Base-by-base conservation (phyloP, 2,329 filamentous ascomycete genomes). In the Ceratocystis ficicola region DNA sequence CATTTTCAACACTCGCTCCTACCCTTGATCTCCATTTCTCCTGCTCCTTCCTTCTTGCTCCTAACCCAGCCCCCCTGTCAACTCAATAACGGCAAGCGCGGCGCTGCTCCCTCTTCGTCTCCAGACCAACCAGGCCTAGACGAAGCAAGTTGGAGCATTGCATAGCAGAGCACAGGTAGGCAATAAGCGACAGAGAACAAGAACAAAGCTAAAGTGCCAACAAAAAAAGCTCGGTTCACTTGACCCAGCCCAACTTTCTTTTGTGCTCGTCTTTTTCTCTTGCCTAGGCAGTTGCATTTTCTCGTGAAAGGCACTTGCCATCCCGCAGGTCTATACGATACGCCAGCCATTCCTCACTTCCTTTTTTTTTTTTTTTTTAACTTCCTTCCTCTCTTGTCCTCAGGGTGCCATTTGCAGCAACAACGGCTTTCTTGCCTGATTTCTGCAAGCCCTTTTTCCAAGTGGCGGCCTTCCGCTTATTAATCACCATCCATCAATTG, bases 81-180 rank as follows among this genome's bases (percentile, higher is more conserved):
- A 50, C 20, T 46, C 46, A 22, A 55, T 20, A 64, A 64, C 60
- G 60, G 60, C 60, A 62, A 62, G 41, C 60, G 22, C 44, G 61
- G 52, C 25, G 44, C 48, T 46, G 61, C 44, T 63, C 61, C 25
- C 48, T 10, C 41, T 48, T 44, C 41, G 46, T 63, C 52, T 63
- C 44, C 61, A 63, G 25, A 48, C 44, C 61, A 63, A 50, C 28
- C 44, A 25, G 25, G 25, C 44, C 32, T 32, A 32, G 20, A 7
- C 41, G n/a, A 62, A 50, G n/a, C n/a, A 50, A 48, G 20, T 12
- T 36, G 22, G 44, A n/a, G 30, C 30, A 15, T 41, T 41, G 36
- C 36, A 41, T 41, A 41, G 36, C 15, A 41, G 15, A 41, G 36
- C 36, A 41, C 12, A 41, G 36, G 36, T 41, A 41, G 36, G 12